phyloP scores from a whole-genome alignment of 768 basidiomycete species.

The Psilocybe cubensis region DNA sequence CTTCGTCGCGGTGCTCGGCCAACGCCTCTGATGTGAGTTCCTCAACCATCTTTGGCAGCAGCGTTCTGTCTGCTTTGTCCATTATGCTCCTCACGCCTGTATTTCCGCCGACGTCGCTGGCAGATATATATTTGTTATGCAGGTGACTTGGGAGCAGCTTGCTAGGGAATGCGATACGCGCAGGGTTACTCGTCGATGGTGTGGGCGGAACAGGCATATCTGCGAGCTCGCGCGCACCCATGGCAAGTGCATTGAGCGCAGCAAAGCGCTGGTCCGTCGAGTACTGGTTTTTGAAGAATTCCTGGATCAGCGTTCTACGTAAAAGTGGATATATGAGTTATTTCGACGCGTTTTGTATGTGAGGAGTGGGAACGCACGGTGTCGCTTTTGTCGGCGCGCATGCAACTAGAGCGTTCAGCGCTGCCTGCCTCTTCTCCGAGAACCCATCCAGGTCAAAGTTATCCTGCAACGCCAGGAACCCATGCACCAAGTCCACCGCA shows the following conservation, averaged over 20 bases:
- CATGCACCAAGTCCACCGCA: slow-evolving; percentile 78
- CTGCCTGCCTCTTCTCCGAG: slow-evolving; percentile 72
- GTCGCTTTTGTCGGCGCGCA: slow-evolving; percentile 80
- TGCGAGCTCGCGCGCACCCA: slow-evolving; percentile 85
- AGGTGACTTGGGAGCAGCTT: slow-evolving; percentile 74
- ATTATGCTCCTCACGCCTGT: slow-evolving; percentile 28
- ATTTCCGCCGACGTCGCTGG: slow-evolving; percentile 35
- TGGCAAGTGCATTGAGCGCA: slow-evolving; percentile 84
- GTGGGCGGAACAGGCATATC: slow-evolving; percentile 41
- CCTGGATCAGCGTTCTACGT: slow-evolving; percentile 83
- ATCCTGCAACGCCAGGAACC: slow-evolving; percentile 75
- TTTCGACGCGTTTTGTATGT: no score
- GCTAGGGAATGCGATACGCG: slow-evolving; percentile 70
- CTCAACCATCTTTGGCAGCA: slow-evolving; percentile 59
- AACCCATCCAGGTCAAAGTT: slow-evolving; percentile 87
- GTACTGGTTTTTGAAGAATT: slow-evolving; percentile 94
- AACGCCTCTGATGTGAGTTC: slow-evolving; percentile 67
- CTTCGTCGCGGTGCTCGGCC: slow-evolving; percentile 57
- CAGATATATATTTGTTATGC: slow-evolving; percentile 68
- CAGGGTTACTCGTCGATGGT: slow-evolving; percentile 28
- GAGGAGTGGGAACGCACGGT: slow-evolving; percentile 77
- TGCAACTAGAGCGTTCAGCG: slow-evolving; percentile 77
- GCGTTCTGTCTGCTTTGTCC: background rate
- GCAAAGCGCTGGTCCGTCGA: slow-evolving; percentile 84
- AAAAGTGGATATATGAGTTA: no score